These are phyloP conservation scores for Sarocladiaceae sp. DNA, from an alignment of 2,329 filamentous ascomycete species.

Conservation along the genomic window DNA sequence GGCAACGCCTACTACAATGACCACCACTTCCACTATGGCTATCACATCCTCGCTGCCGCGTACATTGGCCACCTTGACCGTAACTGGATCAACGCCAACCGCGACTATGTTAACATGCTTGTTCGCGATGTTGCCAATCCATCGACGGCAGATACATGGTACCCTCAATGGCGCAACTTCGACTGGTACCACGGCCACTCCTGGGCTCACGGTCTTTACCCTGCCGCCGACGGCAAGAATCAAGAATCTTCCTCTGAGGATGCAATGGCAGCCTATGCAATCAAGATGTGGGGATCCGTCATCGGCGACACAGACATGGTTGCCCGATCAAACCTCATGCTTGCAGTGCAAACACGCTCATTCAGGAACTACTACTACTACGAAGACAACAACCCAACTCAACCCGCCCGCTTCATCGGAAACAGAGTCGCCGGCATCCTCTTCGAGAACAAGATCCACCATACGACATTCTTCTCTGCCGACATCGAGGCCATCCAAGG, in stretches of 20 bases:
- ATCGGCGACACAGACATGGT: slow-evolving; percentile 76
- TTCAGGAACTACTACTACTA: slow-evolving; percentile 83
- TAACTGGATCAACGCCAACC: slow-evolving; percentile 71
- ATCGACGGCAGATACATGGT: slow-evolving; percentile 64
- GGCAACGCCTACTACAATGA: slow-evolving; percentile 85
- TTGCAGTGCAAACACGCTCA: slow-evolving; percentile 70
- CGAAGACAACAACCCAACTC: slow-evolving; percentile 58
- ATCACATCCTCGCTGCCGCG: slow-evolving; percentile 84
- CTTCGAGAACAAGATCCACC: slow-evolving; percentile 94
- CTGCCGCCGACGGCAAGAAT: slow-evolving; percentile 70
- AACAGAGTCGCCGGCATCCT: slow-evolving; percentile 73
- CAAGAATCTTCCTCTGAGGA: slow-evolving; percentile 91
- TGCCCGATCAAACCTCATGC: slow-evolving; percentile 78
- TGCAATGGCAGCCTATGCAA: slow-evolving; percentile 76
- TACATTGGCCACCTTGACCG: slow-evolving; percentile 77
- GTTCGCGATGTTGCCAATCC: slow-evolving; percentile 82
- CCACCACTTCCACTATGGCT: slow-evolving; percentile 76
- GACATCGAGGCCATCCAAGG: slow-evolving; percentile 69
- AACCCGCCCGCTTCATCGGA: slow-evolving; percentile 70
- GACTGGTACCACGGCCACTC: slow-evolving; percentile 96
- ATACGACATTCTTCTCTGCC: slow-evolving; percentile 82
- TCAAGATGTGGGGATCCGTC: slow-evolving; percentile 90
- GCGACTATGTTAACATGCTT: slow-evolving; percentile 76
- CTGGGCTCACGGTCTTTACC: slow-evolving; percentile 80
- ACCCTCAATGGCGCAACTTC: slow-evolving; percentile 78